phyloP scores from a whole-genome alignment of 352 stramenopile genomes.

The Globisporangium lucens region DNA sequence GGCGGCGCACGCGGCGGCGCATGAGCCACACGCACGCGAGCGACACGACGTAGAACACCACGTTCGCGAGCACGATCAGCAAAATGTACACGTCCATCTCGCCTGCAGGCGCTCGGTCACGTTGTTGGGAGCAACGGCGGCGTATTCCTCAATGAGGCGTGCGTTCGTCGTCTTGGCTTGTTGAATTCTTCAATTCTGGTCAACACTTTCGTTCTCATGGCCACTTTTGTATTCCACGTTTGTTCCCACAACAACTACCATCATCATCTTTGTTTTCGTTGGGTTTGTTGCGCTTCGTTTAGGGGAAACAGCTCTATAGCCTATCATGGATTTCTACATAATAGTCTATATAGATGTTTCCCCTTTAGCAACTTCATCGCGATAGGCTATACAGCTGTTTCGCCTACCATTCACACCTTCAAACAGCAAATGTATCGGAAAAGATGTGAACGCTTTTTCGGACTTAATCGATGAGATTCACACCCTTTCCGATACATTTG shows the following conservation, averaged over 20 bases:
- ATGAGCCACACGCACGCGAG: slow-evolving; percentile 14
- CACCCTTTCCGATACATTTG: too few species aligned
- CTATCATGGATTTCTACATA: too few species aligned
- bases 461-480: too few species aligned
- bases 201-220: not conserved
- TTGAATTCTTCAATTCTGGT: not conserved
- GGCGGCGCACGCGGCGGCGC: not conserved
- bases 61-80: slow-evolving; percentile 10
- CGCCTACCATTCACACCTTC: too few species aligned
- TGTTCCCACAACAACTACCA: not conserved
- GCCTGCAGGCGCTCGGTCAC: not conserved
- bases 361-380: too few species aligned
- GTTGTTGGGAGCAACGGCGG: not conserved
- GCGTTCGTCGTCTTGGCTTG: not conserved
- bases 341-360: too few species aligned
- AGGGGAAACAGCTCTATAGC: too few species aligned
- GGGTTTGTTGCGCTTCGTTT: not conserved
- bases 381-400: too few species aligned
- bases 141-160: not conserved
- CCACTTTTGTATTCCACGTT: not conserved
- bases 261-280: not conserved
- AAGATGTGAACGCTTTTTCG: too few species aligned
- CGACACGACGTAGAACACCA: slow-evolving; percentile 12
- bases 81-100: slow-evolving; percentile 10
- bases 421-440: too few species aligned